Evolutionary conservation across 1,284 basidiomycete genomes (phyloP).

Genomic region (Trichosporon coremiiforme): DNA sequence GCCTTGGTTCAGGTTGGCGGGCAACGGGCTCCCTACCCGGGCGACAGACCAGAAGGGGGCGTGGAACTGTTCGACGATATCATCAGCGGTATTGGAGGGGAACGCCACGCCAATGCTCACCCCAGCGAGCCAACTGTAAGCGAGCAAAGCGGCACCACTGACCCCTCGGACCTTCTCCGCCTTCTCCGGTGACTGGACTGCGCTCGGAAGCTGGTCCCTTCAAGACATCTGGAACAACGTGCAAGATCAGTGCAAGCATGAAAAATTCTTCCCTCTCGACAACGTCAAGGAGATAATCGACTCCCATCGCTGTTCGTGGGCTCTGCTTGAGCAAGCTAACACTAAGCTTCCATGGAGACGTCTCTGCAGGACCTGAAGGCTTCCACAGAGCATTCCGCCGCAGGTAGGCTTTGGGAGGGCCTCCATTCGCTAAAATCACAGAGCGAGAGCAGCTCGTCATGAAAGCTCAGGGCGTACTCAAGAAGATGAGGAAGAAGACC

Average conservation of each 20-base stretch:
- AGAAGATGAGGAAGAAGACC: constrained; percentile 9
- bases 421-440: neutral
- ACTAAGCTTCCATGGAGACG: neutral
- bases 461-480: neutral
- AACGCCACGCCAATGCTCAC: neutral
- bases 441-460: neutral
- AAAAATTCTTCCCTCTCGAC: neutral
- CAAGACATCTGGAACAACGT: neutral
- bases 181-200: neutral
- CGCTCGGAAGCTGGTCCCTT: neutral
- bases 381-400: neutral
- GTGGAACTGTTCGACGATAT: constrained; percentile 5
- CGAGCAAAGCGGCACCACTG: neutral
- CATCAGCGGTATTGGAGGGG: neutral
- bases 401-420: neutral
- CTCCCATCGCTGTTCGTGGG: neutral
- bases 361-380: neutral
- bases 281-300: neutral
- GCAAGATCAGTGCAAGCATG: constrained; percentile 1
- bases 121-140: neutral
- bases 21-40: neutral
- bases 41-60: neutral
- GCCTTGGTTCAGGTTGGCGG: neutral
- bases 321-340: neutral
- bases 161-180: neutral